These are phyloP conservation scores for Suillus brevipes DNA, from an alignment of 768 basidiomycete species.

Conservation along the genomic window DNA sequence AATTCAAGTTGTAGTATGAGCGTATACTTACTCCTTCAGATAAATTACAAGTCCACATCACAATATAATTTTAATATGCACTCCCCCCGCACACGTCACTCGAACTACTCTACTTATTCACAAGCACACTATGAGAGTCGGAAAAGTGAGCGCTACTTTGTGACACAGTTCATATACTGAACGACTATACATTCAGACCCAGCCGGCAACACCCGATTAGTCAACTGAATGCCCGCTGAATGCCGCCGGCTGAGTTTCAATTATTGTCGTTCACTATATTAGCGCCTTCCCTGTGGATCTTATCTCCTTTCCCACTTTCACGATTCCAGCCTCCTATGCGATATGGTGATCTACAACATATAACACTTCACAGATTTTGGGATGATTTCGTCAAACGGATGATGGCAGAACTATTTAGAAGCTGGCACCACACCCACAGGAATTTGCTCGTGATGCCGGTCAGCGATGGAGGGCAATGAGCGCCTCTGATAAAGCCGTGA, in stretches of 20 bases:
- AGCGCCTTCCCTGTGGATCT: background rate
- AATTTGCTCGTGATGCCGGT: conserved; percentile 17
- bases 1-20: too few relatives aligned
- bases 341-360: too few relatives aligned
- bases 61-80: too few relatives aligned
- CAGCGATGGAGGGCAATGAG: conserved; percentile 34
- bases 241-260: background rate
- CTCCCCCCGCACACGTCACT: too few relatives aligned
- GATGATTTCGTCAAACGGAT: conserved; percentile 16
- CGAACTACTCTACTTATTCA: too few relatives aligned
- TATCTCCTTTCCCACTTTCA: too few relatives aligned
- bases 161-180: background rate
- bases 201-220: background rate
- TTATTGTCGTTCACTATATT: background rate
- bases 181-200: background rate
- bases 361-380: conserved; percentile 18
- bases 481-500: conserved; percentile 32
- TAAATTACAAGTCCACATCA: too few relatives aligned
- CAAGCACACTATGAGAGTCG: too few relatives aligned
- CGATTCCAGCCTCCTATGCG: too few relatives aligned
- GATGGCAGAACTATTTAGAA: conserved; percentile 20
- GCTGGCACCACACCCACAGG: conserved; percentile 10
- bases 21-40: too few relatives aligned
- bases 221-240: background rate
- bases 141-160: too few relatives aligned